These are phyloP conservation scores for Rhododendron molle DNA, from an alignment of 148 eudicot species.

Conservation along the genomic window DNA sequence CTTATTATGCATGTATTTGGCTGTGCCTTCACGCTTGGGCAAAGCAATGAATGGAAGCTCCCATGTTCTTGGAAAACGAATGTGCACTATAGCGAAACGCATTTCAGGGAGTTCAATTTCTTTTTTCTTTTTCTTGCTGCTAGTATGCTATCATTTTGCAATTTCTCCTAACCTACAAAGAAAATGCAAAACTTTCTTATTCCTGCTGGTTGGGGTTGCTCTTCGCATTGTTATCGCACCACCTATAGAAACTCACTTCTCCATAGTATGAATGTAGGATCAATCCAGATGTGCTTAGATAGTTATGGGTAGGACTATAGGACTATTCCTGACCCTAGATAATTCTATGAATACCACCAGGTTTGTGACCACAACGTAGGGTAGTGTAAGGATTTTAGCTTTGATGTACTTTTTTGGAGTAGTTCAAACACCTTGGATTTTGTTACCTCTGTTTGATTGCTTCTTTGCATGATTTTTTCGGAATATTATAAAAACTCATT, in stretches of 20 bases:
- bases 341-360: too few species aligned
- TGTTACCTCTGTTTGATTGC: not conserved
- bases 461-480: not conserved
- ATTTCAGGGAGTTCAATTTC: slow-evolving; percentile 53
- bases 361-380: too few species aligned
- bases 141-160: not conserved
- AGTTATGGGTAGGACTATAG: too few species aligned
- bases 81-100: slow-evolving; percentile 70
- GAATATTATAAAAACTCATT: not conserved
- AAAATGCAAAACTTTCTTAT: too few species aligned
- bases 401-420: not conserved
- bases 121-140: not conserved
- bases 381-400: not conserved
- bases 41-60: slow-evolving; percentile 89
- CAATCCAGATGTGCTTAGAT: too few species aligned
- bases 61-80: slow-evolving; percentile 80
- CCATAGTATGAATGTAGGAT: too few species aligned
- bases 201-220: too few species aligned
- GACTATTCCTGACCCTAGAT: too few species aligned
- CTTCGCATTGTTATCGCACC: too few species aligned
- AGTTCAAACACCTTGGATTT: not conserved
- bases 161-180: not conserved
- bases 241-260: too few species aligned
- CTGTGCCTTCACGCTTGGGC: slow-evolving; percentile 99
- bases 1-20: slow-evolving; percentile 93